phyloP scores from a whole-genome alignment of 2,329 filamentous ascomycete genomes.

The Monosporascus sp. region DNA sequence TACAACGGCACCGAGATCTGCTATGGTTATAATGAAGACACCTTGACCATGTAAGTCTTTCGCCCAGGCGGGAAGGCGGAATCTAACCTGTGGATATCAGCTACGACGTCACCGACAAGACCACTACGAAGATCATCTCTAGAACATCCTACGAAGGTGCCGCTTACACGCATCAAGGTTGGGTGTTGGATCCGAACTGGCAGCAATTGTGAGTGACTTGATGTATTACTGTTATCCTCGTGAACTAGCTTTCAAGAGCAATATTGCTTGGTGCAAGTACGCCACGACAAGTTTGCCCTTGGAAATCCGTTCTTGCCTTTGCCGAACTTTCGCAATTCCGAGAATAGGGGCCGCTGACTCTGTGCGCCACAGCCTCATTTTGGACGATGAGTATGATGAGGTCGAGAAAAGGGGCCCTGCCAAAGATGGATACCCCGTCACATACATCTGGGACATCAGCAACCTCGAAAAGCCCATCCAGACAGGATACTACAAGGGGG shows the following conservation, averaged over 20 bases:
- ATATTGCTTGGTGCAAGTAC: too few species aligned
- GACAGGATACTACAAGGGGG: slow-evolving; percentile 37
- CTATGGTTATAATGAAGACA: slow-evolving; percentile 51
- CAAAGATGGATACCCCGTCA: slow-evolving; percentile 35
- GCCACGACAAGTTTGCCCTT: too few species aligned
- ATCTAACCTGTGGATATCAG: too few species aligned
- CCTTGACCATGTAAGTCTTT: slow-evolving; percentile 36
- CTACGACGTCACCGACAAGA: too few species aligned
- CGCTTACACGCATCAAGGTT: slow-evolving; percentile 55
- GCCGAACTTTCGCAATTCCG: too few species aligned
- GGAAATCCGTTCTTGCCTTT: too few species aligned
- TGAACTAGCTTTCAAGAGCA: too few species aligned
- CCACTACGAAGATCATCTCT: slow-evolving; percentile 39
- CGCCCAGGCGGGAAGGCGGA: too few species aligned
- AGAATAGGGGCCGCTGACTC: too few species aligned
- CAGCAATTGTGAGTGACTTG: slow-evolving; percentile 28
- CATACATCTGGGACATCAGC: slow-evolving; percentile 46
- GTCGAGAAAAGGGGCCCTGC: slow-evolving; percentile 34
- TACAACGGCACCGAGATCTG: slow-evolving; percentile 48
- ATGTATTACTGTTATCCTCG: too few species aligned
- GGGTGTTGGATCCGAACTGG: slow-evolving; percentile 41
- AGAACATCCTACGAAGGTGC: slow-evolving; percentile 51
- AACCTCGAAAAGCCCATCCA: slow-evolving; percentile 36
- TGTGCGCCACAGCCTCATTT: slow-evolving; percentile 28
- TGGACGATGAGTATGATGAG: slow-evolving; percentile 52